Base-by-base conservation (phyloP, 768 basidiomycete genomes). In the Paxillus involutus region DNA sequence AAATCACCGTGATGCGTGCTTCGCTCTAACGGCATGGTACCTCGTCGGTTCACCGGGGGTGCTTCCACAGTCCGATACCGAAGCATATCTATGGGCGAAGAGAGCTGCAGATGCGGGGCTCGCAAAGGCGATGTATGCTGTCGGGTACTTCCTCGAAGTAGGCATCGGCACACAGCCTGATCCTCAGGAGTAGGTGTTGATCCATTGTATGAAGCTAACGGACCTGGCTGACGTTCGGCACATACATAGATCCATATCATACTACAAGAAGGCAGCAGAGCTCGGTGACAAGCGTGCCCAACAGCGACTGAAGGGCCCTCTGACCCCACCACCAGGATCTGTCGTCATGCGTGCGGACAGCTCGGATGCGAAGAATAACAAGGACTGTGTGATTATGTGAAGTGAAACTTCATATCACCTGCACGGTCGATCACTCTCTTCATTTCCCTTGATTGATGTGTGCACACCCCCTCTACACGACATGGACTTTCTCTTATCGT, bases 11-110 rank as follows among this genome's bases (percentile, higher is more conserved):
- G 97, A 98, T 64, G 94, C 96, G 0, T 98, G 96, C 69, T 98
- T 98, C 65, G 96, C 97, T 1, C 79, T 99, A 40, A 98, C 97
- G 16, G 95, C 97, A 7, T 99, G 96, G 96, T 99, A 99, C 67
- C 87, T 99, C 59, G 96, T 98, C 55, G 97, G 97, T 44, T 98
- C 95, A 9, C 92, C 95, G 0, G 96, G 97, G 21, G 94, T 99
- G 2, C 81, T 99, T 14, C 96, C 97, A 1, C 97, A 99, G 67
- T 97, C 94, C 0, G 97, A 99, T 68, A 98, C 96, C 0, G 97
- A 99, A 67, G 97, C 97, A 11, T 98, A 86, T 72, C 76, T 99
- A 3, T 99, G 97, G 97, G 93, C 97, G 6, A 91, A 91, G 73
- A 94, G 87, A 64, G 94, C 97, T 21, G 95, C 94, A 16, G 95